Conservation (phyloP, 148 eudicot genomes). For the Camellia sinensis region DNA sequence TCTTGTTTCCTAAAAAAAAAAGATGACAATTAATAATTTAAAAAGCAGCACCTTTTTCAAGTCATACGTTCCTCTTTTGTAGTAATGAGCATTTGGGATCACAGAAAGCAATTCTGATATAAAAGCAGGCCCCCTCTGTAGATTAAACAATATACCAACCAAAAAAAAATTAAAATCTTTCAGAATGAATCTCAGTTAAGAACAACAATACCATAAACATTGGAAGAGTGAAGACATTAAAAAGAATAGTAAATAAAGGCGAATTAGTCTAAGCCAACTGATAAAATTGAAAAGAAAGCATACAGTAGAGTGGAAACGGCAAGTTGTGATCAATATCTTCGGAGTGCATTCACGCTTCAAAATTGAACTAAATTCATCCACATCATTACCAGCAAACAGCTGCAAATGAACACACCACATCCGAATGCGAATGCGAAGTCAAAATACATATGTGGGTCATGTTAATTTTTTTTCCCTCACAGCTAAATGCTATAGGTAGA, state of each 20-base stretch:
- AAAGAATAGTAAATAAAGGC: not conserved
- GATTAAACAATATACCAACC: not conserved
- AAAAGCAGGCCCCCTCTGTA: slow-evolving; percentile 90
- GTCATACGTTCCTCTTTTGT: slow-evolving; percentile 60
- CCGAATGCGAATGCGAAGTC: not conserved
- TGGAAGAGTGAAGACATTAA: not conserved
- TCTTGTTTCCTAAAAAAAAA: slow-evolving; percentile 47
- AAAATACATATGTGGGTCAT: not conserved
- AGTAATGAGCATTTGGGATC: slow-evolving; percentile 77
- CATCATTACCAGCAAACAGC: slow-evolving; percentile 85
- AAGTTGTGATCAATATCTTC: slow-evolving; percentile 81
- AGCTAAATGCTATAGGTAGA: not conserved
- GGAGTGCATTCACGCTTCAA: slow-evolving; percentile 51
- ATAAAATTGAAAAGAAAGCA: slow-evolving; percentile 14
- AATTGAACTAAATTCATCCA: slow-evolving; percentile 74
- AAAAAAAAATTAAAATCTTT: not conserved
- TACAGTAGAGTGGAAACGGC: slow-evolving; percentile 86
- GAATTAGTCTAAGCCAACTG: not conserved
- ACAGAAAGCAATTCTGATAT: slow-evolving; percentile 20
- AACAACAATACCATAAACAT: not conserved
- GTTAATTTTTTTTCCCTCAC: not conserved
- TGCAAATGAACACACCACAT: slow-evolving; percentile 28
- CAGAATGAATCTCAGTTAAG: not conserved
- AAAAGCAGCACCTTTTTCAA: slow-evolving; percentile 11
- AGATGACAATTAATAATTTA: not conserved